phyloP scores from a whole-genome alignment of 2,329 filamentous ascomycete genomes.

The Fusarium ramigenum region DNA sequence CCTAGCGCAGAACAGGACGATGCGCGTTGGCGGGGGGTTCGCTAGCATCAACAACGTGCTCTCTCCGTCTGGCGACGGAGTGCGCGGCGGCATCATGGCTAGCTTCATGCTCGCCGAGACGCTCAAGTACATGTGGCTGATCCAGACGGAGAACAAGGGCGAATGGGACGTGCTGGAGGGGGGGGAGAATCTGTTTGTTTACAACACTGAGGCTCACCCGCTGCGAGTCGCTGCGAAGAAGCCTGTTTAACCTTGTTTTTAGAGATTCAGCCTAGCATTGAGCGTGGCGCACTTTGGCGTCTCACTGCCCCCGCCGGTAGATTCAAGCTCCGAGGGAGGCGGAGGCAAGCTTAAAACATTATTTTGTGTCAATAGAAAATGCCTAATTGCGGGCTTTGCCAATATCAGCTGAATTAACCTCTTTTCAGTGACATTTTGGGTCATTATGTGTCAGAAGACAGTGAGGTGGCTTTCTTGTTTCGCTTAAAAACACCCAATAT shows the following conservation, averaged over 20 bases:
- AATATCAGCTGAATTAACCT: not conserved
- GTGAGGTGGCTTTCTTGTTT: not conserved
- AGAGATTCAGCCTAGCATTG: constrained; percentile 2
- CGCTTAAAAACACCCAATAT: not conserved
- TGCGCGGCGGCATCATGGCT: constrained; percentile 69
- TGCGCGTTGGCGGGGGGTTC: not conserved
- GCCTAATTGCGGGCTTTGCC: not conserved
- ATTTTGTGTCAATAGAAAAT: not conserved
- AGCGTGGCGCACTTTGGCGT: not conserved
- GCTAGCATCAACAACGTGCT: constrained; percentile 64
- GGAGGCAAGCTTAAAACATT: not conserved
- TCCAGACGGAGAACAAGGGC: constrained; percentile 65
- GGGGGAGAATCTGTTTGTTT: constrained; percentile 57
- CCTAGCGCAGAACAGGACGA: not conserved
- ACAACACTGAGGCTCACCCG: constrained; percentile 66
- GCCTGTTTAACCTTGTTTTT: constrained; percentile 25
- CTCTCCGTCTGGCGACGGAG: constrained; percentile 65
- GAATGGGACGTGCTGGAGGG: constrained; percentile 13
- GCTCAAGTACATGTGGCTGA: constrained; percentile 69
- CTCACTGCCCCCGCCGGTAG: not conserved
- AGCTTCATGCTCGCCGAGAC: constrained; percentile 86
- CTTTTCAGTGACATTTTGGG: not conserved
- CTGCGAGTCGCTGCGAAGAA: constrained; percentile 41
- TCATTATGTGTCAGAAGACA: not conserved
- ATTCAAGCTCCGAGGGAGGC: not conserved